Evolutionary conservation across 257 asterid species (phyloP), one percentile per base, ranked within the genome.

Genomic region (Sherardia arvensis): DNA sequence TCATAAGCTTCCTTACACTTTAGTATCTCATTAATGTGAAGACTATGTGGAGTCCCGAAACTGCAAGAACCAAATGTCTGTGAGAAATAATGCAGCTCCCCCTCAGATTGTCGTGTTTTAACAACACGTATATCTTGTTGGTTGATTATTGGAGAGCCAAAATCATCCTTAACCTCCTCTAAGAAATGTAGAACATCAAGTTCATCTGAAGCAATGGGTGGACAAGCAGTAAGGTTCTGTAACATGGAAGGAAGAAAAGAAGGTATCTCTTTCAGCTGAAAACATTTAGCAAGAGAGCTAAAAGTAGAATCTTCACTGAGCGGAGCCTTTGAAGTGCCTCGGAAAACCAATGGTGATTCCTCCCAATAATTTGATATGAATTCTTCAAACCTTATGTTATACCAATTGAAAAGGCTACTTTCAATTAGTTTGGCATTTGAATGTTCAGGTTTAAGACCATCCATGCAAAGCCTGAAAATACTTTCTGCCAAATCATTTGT

Each of bases 41-140:
- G 77, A 80, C 78, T 28, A 22, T 43, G 78, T 47, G 73, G 73
- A 28, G 53, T 64, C 18, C 33, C 34, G 33, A 70, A 66, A 77
- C 64, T 58, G 21, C 66, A n/a, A 55, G 82, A 71, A 29, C 64
- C 70, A 11, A 51, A 59, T 23, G 71, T 73, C 62, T 70, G 63
- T 51, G 54, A 75, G 73, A 83, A 87, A 77, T 76, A 87, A 74
- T 85, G 95, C 54, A 67, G 65, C 73, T 87, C 97, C 62, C 51
- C 71, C 66, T 72, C 74, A 54, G 72, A 68, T 14, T 30, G 10
- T 11, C 48, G 66, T 12, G 94, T 79, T 79, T 83, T 83, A 14
- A 90, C 69, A 5, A 85, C 87, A 34, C 97, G 91, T 64, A 90
- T 80, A 77, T 90, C 97, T 65, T 83, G 88, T 64, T 80, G 64